Percentiles rank a stretch among this genome's conserved stretches.
phyloP scores from a whole-genome alignment of 331 rosid genomes.

The Stylosanthes scabra region DNA sequence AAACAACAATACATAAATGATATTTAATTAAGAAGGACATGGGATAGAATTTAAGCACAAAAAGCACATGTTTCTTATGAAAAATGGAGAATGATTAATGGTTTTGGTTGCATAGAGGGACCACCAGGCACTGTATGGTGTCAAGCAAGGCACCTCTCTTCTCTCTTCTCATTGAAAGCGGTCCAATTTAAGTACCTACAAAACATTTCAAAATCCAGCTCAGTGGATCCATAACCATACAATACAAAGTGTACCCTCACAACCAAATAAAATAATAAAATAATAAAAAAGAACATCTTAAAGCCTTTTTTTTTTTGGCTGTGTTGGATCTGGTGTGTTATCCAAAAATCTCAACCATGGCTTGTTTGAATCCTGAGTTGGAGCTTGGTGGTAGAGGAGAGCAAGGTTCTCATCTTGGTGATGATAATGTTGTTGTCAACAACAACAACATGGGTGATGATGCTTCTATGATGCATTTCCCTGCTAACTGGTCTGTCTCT shows the following conservation, averaged over 20 bases:
- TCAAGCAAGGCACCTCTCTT: slow-evolving; percentile 23
- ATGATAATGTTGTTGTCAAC: slow-evolving; percentile 11
- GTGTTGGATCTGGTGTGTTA: not conserved
- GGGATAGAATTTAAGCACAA: slow-evolving; percentile 33
- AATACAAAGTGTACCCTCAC: not conserved
- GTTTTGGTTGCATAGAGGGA: slow-evolving; percentile 14
- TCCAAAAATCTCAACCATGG: slow-evolving; percentile 36
- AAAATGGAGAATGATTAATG: not conserved
- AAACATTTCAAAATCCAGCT: not conserved
- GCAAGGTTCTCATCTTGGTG: not conserved
- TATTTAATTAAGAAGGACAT: not conserved
- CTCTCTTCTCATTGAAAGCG: not conserved
- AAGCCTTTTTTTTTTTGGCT: not conserved
- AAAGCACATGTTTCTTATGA: slow-evolving; percentile 40
- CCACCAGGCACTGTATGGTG: not conserved
- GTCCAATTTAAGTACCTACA: not conserved
- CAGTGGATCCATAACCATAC: slow-evolving; percentile 26
- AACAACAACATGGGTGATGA: slow-evolving; percentile 23
- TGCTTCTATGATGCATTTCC: slow-evolving; percentile 23
- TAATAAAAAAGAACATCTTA: no score
- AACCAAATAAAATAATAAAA: no score
- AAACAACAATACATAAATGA: not conserved
- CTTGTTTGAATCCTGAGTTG: slow-evolving; percentile 11
- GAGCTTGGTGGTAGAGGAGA: slow-evolving; percentile 5
- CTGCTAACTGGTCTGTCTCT: slow-evolving; percentile 35